Conservation (phyloP, 2,329 filamentous ascomycete species). For the Erysiphe pulchra region DNA sequence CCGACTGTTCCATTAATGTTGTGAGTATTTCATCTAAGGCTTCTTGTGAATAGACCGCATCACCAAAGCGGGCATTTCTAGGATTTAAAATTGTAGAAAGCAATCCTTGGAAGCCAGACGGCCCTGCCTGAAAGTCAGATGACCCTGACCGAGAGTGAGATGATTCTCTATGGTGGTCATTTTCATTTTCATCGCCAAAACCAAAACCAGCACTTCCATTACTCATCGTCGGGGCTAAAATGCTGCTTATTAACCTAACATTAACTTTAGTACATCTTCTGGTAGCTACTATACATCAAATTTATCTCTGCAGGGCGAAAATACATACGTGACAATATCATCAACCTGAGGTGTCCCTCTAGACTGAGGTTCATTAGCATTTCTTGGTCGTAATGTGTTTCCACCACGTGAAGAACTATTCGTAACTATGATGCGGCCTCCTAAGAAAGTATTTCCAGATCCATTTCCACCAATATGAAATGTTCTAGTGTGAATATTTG, state of each 20-base stretch:
- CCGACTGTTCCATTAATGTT: slow-evolving; percentile 64
- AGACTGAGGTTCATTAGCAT: slow-evolving; percentile 23
- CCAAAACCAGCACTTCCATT: too few species aligned
- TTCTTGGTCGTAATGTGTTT: slow-evolving; percentile 17
- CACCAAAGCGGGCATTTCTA: slow-evolving; percentile 32
- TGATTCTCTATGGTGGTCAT: slow-evolving; percentile 2
- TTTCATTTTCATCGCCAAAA: not conserved
- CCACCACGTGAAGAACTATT: slow-evolving; percentile 11
- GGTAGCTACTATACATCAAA: not conserved
- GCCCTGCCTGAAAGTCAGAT: not conserved
- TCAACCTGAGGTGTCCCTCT: slow-evolving; percentile 19
- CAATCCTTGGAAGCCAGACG: slow-evolving; percentile 23
- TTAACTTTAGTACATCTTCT: not conserved
- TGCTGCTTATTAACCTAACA: slow-evolving; percentile 8
- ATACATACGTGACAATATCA: slow-evolving; percentile 21
- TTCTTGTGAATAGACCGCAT: slow-evolving; percentile 77
- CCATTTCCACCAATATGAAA: slow-evolving; percentile 3
- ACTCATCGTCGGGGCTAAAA: slow-evolving; percentile 8
- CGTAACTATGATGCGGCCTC: slow-evolving; percentile 9
- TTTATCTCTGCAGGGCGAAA: not conserved
- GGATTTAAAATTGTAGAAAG: slow-evolving; percentile 26
- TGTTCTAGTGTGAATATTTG: slow-evolving; percentile 4
- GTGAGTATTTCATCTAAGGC: slow-evolving; percentile 73
- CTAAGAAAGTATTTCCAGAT: slow-evolving; percentile 5
- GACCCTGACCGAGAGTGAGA: slow-evolving; percentile 1